phyloP scores from a whole-genome alignment of 2,329 filamentous ascomycete genomes.

The Cladorrhinum sp. region DNA sequence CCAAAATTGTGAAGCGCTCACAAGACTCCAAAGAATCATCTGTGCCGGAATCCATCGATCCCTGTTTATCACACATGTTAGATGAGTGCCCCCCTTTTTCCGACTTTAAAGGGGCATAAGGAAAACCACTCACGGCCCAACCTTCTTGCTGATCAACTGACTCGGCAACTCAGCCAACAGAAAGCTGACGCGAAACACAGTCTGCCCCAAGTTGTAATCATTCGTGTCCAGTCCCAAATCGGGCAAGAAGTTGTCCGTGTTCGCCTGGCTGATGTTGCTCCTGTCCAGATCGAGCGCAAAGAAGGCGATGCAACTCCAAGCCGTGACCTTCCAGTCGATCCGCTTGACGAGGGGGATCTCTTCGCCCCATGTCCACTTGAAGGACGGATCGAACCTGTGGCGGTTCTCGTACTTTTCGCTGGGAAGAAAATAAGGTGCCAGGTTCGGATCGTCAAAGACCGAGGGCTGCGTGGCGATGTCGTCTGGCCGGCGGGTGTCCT shows the following conservation, averaged over 20 bases:
- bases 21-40: conserved; percentile 25
- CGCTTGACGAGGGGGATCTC: conserved; percentile 31
- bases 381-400: conserved; percentile 34
- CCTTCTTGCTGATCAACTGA: conserved; percentile 15
- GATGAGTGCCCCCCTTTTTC: background rate
- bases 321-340: conserved; percentile 30
- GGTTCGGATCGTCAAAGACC: conserved; percentile 14
- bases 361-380: conserved; percentile 35
- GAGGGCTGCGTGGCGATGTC: conserved; percentile 14
- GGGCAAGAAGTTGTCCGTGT: conserved; percentile 26
- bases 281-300: conserved; percentile 29
- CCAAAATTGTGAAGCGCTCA: conserved; percentile 36
- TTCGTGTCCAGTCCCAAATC: conserved; percentile 15
- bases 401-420: conserved; percentile 34
- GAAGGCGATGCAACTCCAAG: conserved; percentile 26
- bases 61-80: background rate
- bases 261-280: conserved; percentile 28
- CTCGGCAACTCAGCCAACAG: conserved; percentile 14
- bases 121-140: conserved; percentile 6
- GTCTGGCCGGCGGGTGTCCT: background rate
- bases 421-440: conserved; percentile 24
- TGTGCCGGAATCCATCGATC: conserved; percentile 28
- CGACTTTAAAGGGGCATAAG: conserved; percentile 5
- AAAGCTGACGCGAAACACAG: conserved; percentile 10
- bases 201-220: conserved; percentile 16